Evolutionary conservation across 2,329 filamentous ascomycete species (phyloP), one percentile per base, ranked within the genome.

Genomic region (Monosporascus sp.): DNA sequence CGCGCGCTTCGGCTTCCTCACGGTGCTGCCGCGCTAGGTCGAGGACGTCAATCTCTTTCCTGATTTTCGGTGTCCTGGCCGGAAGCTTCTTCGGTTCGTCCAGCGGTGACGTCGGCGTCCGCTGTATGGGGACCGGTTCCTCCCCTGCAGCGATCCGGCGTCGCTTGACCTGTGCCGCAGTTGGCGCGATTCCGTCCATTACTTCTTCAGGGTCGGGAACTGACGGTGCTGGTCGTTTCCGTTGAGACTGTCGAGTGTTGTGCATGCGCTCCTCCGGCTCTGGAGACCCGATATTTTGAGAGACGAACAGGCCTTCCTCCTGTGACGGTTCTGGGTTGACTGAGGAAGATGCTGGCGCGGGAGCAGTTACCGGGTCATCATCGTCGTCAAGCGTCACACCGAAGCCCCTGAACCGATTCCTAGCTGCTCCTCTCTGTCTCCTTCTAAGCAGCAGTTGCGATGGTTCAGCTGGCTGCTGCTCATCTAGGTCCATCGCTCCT

Each of bases 111-210:
- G 3, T 66, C 59, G 38, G 64, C 17, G 64, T 55, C 47, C 64
- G 57, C 51, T 67, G 64, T 47, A 68, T 64, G 31, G 72, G 66
- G 7, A 73, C 60, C 3, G 78, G 74, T 35, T 78, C 73, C 58
- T 78, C 72, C 45, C 80, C 78, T 49, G 78, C 78, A 56, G 82
- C 85, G 20, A 89, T 76, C 25, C 87, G 85, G 22, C 88, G 85
- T n/a, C 86, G 83, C 68, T 96, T 97, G 65, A 91, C 82, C 5
- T 85, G 85, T 27, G 87, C 84, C 3, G 89, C 85, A 1, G 86
- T 89, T 0, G 91, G 89, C 1, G 92, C 84, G 52, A 96, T 80
- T 22, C 80, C 77, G 15, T 90, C 85, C 67, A 93, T 82, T 8
- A 88, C 70, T 45, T 87, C 81, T 51, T 82, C 72, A 49, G 68